Percentiles rank a stretch among this genome's conserved stretches.
phyloP scores from a whole-genome alignment of 1,139 yeast genomes.

The Protomyces lactucae-debilis region DNA sequence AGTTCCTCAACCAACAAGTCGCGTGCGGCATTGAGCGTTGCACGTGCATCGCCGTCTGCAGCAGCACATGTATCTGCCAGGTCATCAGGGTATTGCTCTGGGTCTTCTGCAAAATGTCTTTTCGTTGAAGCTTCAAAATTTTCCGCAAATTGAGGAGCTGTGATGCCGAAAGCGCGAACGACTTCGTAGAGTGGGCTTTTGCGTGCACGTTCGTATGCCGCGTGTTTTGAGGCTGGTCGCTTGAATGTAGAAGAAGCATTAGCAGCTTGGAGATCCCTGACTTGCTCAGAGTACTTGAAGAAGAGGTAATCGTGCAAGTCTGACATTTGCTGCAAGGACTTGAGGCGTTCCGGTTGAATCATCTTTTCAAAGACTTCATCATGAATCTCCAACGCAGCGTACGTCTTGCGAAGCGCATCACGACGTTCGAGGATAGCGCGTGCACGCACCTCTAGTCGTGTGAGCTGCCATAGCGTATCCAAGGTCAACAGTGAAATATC shows the following conservation, averaged over 20 bases:
- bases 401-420: constrained; percentile 56
- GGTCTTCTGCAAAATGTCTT: constrained; percentile 66
- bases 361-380: constrained; percentile 60
- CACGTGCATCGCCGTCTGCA: constrained; percentile 42
- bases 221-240: constrained; percentile 62
- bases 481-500: constrained; percentile 43
- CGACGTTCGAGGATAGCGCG: constrained; percentile 80
- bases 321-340: constrained; percentile 70
- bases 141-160: constrained; percentile 76
- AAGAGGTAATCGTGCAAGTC: constrained; percentile 81
- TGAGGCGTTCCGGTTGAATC: constrained; percentile 49
- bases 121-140: constrained; percentile 69
- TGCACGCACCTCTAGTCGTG: constrained; percentile 78
- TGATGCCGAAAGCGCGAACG: constrained; percentile 68
- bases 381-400: constrained; percentile 50
- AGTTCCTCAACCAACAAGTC: constrained; percentile 74
- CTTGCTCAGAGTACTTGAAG: constrained; percentile 71
- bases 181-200: constrained; percentile 62
- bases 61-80: constrained; percentile 53
- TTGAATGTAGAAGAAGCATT: constrained; percentile 39
- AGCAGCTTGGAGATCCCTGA: constrained; percentile 39
- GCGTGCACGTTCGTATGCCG: constrained; percentile 70
- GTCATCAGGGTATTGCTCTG: constrained; percentile 59
- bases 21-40: constrained; percentile 70
- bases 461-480: constrained; percentile 88